Percentiles rank a stretch among this genome's conserved stretches.
phyloP scores from a whole-genome alignment of 2,329 filamentous ascomycete genomes.

The Dryadomyces quercus-mongolicae region DNA sequence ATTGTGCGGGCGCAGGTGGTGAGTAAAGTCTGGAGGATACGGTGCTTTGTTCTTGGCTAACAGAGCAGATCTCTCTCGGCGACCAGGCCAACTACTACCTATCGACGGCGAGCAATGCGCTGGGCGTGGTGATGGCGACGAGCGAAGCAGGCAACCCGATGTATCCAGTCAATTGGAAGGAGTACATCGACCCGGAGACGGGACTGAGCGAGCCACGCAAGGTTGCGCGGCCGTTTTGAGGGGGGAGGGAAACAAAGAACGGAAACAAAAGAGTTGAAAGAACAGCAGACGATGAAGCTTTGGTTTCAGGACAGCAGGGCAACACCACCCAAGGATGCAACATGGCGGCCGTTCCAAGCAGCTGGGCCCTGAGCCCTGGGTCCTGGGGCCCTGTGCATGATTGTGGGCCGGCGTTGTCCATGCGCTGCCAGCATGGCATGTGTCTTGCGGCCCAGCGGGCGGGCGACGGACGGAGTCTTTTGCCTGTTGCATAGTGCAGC shows the following conservation, averaged over 20 bases:
- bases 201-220: conserved; percentile 71
- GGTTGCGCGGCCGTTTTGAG: conserved; percentile 83
- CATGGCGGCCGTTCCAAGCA: too few species aligned
- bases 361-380: too few species aligned
- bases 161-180: conserved; percentile 90
- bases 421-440: too few species aligned
- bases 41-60: background rate
- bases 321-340: too few species aligned
- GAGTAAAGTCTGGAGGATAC: conserved; percentile 18
- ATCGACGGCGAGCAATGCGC: conserved; percentile 80
- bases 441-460: too few species aligned
- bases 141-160: conserved; percentile 83
- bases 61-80: conserved; percentile 65
- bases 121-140: conserved; percentile 86
- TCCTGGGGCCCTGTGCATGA: too few species aligned
- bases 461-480: too few species aligned
- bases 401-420: too few species aligned
- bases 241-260: background rate
- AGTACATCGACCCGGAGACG: conserved; percentile 76
- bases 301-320: too few species aligned
- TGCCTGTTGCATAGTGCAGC: too few species aligned
- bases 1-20: conserved; percentile 78
- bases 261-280: too few species aligned
- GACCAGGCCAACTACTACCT: conserved; percentile 94
- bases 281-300: too few species aligned